Percentiles rank a stretch among this genome's conserved stretches.
Conservation (phyloP, 2,329 filamentous ascomycete species). For the Domatiomyces catenatus region DNA sequence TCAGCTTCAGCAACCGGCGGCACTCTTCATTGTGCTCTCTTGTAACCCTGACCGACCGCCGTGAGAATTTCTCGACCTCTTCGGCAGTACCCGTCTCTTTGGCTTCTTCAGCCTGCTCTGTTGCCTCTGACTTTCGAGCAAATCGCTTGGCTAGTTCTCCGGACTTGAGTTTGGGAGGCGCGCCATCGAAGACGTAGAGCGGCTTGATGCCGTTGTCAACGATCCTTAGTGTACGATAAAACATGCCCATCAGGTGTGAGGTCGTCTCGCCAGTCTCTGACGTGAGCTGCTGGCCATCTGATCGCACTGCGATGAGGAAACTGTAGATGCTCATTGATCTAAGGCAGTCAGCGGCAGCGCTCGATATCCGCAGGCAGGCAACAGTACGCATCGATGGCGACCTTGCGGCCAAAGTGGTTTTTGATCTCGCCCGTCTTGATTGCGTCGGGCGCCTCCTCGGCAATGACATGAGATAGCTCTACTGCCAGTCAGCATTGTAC, state of each 20-base stretch:
- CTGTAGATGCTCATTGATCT: constrained; percentile 98
- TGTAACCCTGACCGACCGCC: constrained; percentile 86
- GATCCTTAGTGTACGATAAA: constrained; percentile 95
- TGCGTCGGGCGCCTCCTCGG: constrained; percentile 85
- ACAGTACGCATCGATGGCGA: constrained; percentile 58
- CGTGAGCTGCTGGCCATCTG: constrained; percentile 89
- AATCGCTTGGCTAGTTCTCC: constrained; percentile 93
- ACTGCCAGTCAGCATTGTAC: constrained; percentile 5
- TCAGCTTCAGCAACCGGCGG: constrained; percentile 74
- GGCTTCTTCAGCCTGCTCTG: constrained; percentile 78
- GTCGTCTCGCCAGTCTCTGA: constrained; percentile 92
- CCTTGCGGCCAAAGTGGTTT: constrained; percentile 95
- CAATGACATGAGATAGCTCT: constrained; percentile 66
- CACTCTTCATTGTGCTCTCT: constrained; percentile 93
- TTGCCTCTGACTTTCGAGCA: constrained; percentile 84
- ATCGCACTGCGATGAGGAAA: constrained; percentile 93
- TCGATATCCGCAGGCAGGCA: constrained; percentile 31
- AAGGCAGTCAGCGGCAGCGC: constrained; percentile 5
- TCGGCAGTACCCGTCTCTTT: constrained; percentile 94
- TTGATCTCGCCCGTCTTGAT: constrained; percentile 98
- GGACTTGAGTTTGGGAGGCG: constrained; percentile 91
- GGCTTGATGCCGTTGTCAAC: constrained; percentile 98
- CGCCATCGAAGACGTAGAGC: constrained; percentile 93
- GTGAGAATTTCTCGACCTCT: constrained; percentile 95
- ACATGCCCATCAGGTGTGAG: constrained; percentile 97